Conservation (phyloP, 1,284 basidiomycete genomes). For the Tilletia caries region DNA sequence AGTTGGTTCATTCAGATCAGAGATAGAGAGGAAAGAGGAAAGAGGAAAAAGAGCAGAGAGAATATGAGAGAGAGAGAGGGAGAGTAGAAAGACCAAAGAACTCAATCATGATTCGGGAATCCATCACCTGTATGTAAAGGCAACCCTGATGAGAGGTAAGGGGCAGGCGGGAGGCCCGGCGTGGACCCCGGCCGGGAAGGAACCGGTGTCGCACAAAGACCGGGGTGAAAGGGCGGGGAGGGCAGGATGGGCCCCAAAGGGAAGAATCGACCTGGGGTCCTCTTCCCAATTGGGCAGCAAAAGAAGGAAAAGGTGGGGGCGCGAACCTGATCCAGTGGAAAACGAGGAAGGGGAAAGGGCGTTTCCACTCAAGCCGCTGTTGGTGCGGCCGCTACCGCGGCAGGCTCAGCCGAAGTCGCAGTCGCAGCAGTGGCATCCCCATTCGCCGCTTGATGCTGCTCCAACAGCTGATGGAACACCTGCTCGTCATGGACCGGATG, state of each 20-base stretch:
- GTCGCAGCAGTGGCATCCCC: background rate
- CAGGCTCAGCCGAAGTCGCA: background rate
- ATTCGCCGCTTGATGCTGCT: conserved; percentile 18
- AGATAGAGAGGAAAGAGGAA: background rate
- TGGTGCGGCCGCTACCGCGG: background rate
- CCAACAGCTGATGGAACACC: conserved; percentile 23
- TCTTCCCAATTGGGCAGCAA: too few relatives aligned
- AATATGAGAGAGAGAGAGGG: background rate
- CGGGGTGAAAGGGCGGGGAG: too few relatives aligned
- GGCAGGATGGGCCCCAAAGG: too few relatives aligned
- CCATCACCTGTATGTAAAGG: background rate
- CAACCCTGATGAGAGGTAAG: background rate
- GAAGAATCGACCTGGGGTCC: background rate
- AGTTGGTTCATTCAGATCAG: background rate
- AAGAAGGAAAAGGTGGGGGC: too few relatives aligned
- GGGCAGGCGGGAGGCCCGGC: too few relatives aligned
- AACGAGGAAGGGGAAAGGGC: background rate
- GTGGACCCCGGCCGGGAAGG: too few relatives aligned
- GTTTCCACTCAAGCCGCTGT: background rate
- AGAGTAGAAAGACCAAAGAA: background rate
- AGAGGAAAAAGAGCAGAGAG: background rate
- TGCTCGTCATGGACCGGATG: conserved; percentile 22
- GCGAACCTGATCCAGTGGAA: too few relatives aligned
- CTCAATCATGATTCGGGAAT: background rate
- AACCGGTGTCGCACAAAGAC: too few relatives aligned